A percentile compares a stretch with the other conserved stretches of the same genome.
Conservation (phyloP, 1,284 basidiomycete genomes). For the Athelia sp. region DNA sequence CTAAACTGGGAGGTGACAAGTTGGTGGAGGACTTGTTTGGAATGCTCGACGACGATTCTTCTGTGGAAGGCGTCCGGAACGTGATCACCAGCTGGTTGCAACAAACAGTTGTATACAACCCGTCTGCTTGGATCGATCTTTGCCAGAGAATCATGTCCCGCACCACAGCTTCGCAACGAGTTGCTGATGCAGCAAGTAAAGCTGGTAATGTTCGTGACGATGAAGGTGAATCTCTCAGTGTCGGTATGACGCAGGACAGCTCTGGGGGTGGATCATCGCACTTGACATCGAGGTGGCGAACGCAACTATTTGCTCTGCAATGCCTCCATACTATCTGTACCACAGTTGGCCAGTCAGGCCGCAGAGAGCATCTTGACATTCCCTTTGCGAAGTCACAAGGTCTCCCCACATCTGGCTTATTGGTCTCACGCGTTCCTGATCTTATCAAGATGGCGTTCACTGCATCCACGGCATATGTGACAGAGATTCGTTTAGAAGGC, state of each 20-base stretch:
- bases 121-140: constrained; percentile 96
- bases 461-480: constrained; percentile 92
- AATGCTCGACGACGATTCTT: constrained; percentile 91
- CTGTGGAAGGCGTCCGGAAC: constrained; percentile 89
- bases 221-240: constrained; percentile 85
- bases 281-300: constrained; percentile 87
- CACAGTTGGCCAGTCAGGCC: constrained; percentile 68
- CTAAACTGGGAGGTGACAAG: constrained; percentile 88
- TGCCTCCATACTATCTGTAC: constrained; percentile 90
- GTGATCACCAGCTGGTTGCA: constrained; percentile 95
- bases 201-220: constrained; percentile 72
- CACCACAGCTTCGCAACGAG: constrained; percentile 77
- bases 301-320: constrained; percentile 91
- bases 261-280: constrained; percentile 31
- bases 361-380: constrained; percentile 80
- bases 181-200: constrained; percentile 49
- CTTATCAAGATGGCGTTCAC: constrained; percentile 98
- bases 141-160: constrained; percentile 96
- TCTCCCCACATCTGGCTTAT: constrained; percentile 44
- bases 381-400: constrained; percentile 52
- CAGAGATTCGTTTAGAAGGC: constrained; percentile 93
- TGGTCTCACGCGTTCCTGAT: constrained; percentile 84
- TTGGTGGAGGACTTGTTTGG: constrained; percentile 94
- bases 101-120: constrained; percentile 90
- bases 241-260: constrained; percentile 40